Percentiles rank a stretch among this genome's conserved stretches.
Conservation (phyloP, 768 basidiomycete species). For the Xerocomus spinulosus region DNA sequence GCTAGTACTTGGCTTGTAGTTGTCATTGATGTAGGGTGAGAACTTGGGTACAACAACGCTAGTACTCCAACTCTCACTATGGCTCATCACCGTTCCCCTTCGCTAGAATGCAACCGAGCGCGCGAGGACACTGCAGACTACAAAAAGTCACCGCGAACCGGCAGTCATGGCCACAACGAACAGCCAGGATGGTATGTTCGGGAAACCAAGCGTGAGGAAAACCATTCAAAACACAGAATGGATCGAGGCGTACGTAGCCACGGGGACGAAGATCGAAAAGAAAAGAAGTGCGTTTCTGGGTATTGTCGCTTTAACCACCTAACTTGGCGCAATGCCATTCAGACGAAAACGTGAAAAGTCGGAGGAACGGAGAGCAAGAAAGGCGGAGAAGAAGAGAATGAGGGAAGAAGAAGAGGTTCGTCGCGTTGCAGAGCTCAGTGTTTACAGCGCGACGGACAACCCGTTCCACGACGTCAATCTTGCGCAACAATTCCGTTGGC, state of each 20-base stretch:
- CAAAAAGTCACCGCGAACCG: slow-evolving; percentile 30
- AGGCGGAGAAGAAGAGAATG: slow-evolving; percentile 80
- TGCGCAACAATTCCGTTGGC: slow-evolving; percentile 95
- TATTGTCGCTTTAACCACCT: not conserved
- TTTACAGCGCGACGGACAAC: slow-evolving; percentile 95
- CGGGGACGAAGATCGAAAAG: slow-evolving; percentile 32
- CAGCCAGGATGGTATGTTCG: slow-evolving; percentile 28
- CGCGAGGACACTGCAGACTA: slow-evolving; percentile 29
- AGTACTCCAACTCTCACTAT: slow-evolving; percentile 35
- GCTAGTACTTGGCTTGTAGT: slow-evolving; percentile 15
- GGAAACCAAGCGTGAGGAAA: slow-evolving; percentile 30
- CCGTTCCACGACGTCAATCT: slow-evolving; percentile 98
- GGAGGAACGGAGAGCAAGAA: slow-evolving; percentile 79
- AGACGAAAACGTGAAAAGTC: slow-evolving; percentile 85
- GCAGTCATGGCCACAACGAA: slow-evolving; percentile 25
- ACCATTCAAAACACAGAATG: slow-evolving; percentile 27
- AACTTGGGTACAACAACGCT: too few relatives aligned
- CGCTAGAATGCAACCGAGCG: slow-evolving; percentile 30
- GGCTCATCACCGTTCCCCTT: slow-evolving; percentile 46
- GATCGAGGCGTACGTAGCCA: slow-evolving; percentile 18
- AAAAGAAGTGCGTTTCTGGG: slow-evolving; percentile 44
- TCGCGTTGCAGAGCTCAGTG: slow-evolving; percentile 88
- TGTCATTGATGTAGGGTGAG: slow-evolving; percentile 15
- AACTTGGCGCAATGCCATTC: slow-evolving; percentile 8
- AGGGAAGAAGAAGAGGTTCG: slow-evolving; percentile 88